Evolutionary conservation across 2,329 filamentous ascomycete species (phyloP).

Genomic region (Akanthomyces uredinophilus): DNA sequence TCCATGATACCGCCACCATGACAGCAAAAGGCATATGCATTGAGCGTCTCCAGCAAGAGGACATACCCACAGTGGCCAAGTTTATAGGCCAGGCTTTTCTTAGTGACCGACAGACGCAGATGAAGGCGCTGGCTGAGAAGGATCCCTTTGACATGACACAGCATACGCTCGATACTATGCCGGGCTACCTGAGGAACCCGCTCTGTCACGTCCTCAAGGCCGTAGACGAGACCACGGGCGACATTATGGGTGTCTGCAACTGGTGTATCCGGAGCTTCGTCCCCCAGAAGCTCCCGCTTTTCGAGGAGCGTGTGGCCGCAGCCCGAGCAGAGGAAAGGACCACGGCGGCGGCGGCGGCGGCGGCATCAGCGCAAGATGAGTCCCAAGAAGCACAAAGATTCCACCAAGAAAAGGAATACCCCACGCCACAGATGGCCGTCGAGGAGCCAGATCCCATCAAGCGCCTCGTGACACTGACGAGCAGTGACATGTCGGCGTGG

Average conservation of each 20-base stretch:
- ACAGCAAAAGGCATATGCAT: conserved; percentile 19
- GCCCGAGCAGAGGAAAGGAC: no score
- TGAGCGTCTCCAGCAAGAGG: conserved; percentile 20
- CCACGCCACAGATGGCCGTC: no score
- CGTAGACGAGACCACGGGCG: conserved; percentile 24
- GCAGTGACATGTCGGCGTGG: conserved; percentile 27
- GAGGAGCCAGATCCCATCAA: conserved; percentile 23
- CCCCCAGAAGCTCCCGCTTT: conserved; percentile 20
- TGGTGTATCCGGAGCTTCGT: conserved; percentile 30
- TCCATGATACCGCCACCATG: no score
- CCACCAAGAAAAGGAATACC: no score
- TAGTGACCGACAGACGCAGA: conserved; percentile 31
- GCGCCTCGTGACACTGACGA: conserved; percentile 26
- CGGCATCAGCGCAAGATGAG: no score
- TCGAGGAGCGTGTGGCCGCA: conserved; percentile 12
- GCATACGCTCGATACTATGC: conserved; percentile 22
- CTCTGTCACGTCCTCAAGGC: conserved; percentile 28
- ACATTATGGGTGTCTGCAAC: conserved; percentile 26
- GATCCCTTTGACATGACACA: conserved; percentile 25
- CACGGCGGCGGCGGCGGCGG: no score
- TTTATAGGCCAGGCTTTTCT: conserved; percentile 27
- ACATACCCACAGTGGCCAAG: conserved; percentile 27
- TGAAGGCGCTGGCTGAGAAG: conserved; percentile 28
- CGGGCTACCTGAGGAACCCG: conserved; percentile 21
- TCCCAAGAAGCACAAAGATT: no score